Base-by-base conservation (phyloP, 345 rosid species). In the Aquilaria sinensis region DNA sequence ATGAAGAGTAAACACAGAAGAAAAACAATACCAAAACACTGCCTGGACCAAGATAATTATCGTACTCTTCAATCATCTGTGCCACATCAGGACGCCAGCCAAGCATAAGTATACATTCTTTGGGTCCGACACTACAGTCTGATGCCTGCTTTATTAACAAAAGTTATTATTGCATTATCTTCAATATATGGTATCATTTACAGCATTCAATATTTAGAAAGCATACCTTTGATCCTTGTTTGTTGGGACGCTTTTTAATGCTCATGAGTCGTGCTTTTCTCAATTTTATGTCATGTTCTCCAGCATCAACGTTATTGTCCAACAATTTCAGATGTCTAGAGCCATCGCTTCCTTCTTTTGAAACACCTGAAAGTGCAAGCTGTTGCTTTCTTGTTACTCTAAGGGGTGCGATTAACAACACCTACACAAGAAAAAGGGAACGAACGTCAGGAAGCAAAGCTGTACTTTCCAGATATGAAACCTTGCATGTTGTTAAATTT, bases 11-110 rank as follows among this genome's bases (percentile, higher is more conserved):
- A 0, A 61, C 23, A 59, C 48, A 55, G 62, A 33, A 59, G 58
- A 64, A 67, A 53, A 66, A 53, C 72, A 9, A 58, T 85, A 94
- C 99, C 96, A 90, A 67, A 65, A 74, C 71, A 60, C 99, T 94
- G 64, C 99, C 92, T 58, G 97, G 92, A 65, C 99, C 97, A 71
- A 94, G 95, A 83, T 88, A 94, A 67, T 86, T 90, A 78, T 88
- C 92, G 77, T 90, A 90, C 82, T 94, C 99, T 61, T 87, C 80
- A 56, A 86, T 78, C 97, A 94, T 94, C 67, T 85, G 92, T 48
- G 78, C 80, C 74, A 90, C 82, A 74, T 86, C 97, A 15, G 92
- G 73, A 47, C 97, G 96, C 99, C 99, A 94, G 15, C 99, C 99
- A 64, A 94, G 95, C 69, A 94, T 64, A 63, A 94, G 86, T 76